Conservation (phyloP, 75 land plant genomes). For the Isoetes taiwanensis region DNA sequence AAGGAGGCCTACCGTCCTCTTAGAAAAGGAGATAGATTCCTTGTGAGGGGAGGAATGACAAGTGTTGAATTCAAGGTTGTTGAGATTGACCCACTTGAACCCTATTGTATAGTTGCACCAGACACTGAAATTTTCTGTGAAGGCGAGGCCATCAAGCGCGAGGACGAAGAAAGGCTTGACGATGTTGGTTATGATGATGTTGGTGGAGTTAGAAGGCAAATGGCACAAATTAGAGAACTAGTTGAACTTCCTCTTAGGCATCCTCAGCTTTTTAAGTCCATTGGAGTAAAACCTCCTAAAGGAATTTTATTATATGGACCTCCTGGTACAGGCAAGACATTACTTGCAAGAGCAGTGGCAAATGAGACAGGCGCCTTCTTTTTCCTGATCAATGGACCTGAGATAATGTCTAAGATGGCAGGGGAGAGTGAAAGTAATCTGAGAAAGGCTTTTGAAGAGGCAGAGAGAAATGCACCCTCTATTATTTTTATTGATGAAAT, state of each 20-base stretch:
- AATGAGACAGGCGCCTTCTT: constrained; percentile 18
- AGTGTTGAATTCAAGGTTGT: constrained; percentile 34
- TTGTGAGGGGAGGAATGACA: constrained; percentile 32
- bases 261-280: constrained; percentile 19
- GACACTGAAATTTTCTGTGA: constrained; percentile 20
- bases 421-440: constrained; percentile 18
- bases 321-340: constrained; percentile 14
- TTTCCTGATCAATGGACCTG: constrained; percentile 15
- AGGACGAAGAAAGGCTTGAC: constrained; percentile 13
- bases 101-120: constrained; percentile 26
- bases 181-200: constrained; percentile 20
- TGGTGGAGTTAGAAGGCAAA: constrained; percentile 14
- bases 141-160: constrained; percentile 12
- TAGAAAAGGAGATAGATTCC: constrained; percentile 23
- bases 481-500: constrained; percentile 18
- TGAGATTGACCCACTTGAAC: constrained; percentile 31
- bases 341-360: constrained; percentile 15
- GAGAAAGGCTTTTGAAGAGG: constrained; percentile 17
- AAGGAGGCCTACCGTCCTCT: constrained; percentile 35
- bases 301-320: constrained; percentile 13
- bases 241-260: constrained; percentile 15
- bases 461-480: constrained; percentile 14
- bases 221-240: constrained; percentile 17
- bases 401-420: constrained; percentile 20
- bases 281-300: constrained; percentile 18